These are phyloP conservation scores for Stylosanthes scabra DNA, from an alignment of 331 rosid genomes.

Conservation along the genomic window DNA sequence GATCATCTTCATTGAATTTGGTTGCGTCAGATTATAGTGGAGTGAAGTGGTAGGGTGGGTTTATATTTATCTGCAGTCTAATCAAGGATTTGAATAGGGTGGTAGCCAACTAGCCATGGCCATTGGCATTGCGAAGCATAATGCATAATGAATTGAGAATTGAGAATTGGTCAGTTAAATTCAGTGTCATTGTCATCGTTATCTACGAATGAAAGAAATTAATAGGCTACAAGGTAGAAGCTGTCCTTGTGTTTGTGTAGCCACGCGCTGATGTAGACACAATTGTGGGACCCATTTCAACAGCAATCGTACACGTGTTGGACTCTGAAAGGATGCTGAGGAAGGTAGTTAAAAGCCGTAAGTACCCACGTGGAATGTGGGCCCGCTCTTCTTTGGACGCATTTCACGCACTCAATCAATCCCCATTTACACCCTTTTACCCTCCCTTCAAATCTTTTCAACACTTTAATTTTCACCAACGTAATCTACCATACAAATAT, in stretches of 20 bases:
- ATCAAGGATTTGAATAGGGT: constrained; percentile 6
- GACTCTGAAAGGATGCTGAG: neutral
- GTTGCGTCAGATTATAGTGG: constrained; percentile 21
- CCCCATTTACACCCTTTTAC: too few relatives aligned
- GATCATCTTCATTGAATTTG: neutral
- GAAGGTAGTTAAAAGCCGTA: neutral
- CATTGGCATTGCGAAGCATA: too few relatives aligned
- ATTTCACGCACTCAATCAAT: neutral
- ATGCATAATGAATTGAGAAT: too few relatives aligned
- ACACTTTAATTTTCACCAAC: too few relatives aligned
- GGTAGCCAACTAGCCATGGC: too few relatives aligned
- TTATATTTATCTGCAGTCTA: constrained; percentile 12
- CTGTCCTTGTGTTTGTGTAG: constrained; percentile 30
- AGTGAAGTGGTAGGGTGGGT: neutral
- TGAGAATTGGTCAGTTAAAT: too few relatives aligned
- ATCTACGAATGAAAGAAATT: neutral
- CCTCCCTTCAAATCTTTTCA: too few relatives aligned
- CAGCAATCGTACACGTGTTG: constrained; percentile 37
- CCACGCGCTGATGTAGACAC: constrained; percentile 29
- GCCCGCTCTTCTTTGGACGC: neutral
- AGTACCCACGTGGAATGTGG: neutral
- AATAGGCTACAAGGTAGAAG: neutral
- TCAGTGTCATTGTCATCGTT: neutral
- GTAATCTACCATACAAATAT: too few relatives aligned
- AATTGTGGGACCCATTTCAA: neutral